These are phyloP conservation scores for Flammula alnicola DNA, from an alignment of 1,284 basidiomycete genomes.

Conservation along the genomic window DNA sequence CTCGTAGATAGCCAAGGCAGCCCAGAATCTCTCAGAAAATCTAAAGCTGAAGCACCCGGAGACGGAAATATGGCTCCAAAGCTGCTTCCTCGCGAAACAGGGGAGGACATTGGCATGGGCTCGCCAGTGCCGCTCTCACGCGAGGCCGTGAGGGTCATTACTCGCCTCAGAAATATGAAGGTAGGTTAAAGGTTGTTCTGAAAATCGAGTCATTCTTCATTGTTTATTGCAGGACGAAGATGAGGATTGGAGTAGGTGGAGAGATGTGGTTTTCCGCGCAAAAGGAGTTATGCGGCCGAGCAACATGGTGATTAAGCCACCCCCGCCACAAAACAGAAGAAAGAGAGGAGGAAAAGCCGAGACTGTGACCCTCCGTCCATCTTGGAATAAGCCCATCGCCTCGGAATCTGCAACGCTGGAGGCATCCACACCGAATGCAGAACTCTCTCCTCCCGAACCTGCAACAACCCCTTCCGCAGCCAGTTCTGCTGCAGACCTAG, in stretches of 20 bases:
- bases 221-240: slow-evolving; percentile 70
- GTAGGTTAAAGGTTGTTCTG: slow-evolving; percentile 36
- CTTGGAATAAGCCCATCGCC: slow-evolving; percentile 6
- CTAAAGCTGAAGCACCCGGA: slow-evolving; percentile 13
- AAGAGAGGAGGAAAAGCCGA: slow-evolving; percentile 62
- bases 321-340: slow-evolving; percentile 61
- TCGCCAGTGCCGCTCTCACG: slow-evolving; percentile 86
- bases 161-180: slow-evolving; percentile 85
- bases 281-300: slow-evolving; percentile 64
- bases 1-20: slow-evolving; percentile 36
- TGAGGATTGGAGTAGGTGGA: slow-evolving; percentile 91
- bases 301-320: slow-evolving; percentile 49
- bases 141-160: slow-evolving; percentile 86
- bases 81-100: slow-evolving; percentile 78
- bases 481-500: neutral
- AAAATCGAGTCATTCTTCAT: too few species aligned
- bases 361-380: slow-evolving; percentile 23
- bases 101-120: slow-evolving; percentile 87
- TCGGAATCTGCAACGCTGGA: neutral
- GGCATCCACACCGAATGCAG: neutral
- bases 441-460: neutral
- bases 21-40: slow-evolving; percentile 40
- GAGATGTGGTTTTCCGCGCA: slow-evolving; percentile 80
- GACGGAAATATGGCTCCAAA: slow-evolving; percentile 36
- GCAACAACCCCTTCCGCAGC: neutral